Evolutionary conservation across 169 alveolate genomes (phyloP), one percentile per base, ranked within the genome.

Genomic region (Babesia caballi): DNA sequence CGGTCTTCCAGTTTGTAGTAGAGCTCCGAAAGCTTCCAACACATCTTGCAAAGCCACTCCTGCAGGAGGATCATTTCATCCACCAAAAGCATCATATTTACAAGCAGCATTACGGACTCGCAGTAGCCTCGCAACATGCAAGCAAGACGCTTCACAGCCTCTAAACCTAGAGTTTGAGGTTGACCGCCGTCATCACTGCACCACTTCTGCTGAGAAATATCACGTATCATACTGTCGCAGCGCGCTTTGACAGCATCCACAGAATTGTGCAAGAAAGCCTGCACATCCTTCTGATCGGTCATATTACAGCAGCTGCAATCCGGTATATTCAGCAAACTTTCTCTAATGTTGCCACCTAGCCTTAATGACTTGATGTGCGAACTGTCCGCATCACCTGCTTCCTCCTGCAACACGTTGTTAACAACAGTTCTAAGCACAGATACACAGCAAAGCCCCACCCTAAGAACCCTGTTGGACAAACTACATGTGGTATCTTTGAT

Each of bases 1-100:
- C 52, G 36, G 9, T 59, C 8, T 12, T 25, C 25, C 44, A 59
- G 27, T 21, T 17, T 42, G 3, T 28, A 12, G 9, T 44, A 3
- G 2, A 47, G 1, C 7, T 63, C 52, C 19, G 11, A 4, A 9
- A 36, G 11, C 8, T 63, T 3, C 52, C 47, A 47, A n/a, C 56
- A 21, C 23, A 63, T 12, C 41, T 14, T 32, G 38, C 73, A 63
- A 2, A 63, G 50, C 73, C 73, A 63, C 23, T 63, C 73, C 51
- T 63, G 60, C 14, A 63, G 15, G 2, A 63, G 44, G 30, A 63
- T 0, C 4, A 35, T 4, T 61, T 63, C 73, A 7, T 63, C 73
- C 35, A 63, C 32, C 46, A 47, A 0, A 12, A 44, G 46, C 49
- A 63, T 12, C n/a, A 35, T 12, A 21, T 25, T 25, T 2, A 63